Conservation (phyloP, 352 stramenopile genomes). For the Plasmopara halstedii region DNA sequence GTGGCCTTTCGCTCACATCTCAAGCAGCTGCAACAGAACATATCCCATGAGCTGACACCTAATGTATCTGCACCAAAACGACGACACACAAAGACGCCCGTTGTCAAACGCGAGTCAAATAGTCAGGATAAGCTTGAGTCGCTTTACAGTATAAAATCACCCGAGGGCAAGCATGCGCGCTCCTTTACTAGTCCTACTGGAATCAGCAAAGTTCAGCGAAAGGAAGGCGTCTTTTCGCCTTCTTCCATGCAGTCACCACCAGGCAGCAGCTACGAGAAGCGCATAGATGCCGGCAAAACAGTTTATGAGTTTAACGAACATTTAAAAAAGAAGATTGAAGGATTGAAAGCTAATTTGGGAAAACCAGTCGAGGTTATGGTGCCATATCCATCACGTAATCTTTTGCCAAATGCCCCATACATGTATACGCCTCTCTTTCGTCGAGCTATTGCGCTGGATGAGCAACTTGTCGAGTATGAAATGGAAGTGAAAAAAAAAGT, state of each 20-base stretch:
- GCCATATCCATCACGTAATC: slow-evolving; percentile 56
- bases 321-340: slow-evolving; percentile 45
- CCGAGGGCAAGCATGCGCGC: slow-evolving; percentile 55
- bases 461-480: slow-evolving; percentile 72
- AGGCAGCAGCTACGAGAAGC: slow-evolving; percentile 64
- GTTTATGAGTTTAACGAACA: slow-evolving; percentile 76
- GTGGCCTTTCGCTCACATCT: slow-evolving; percentile 66
- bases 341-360: slow-evolving; percentile 8
- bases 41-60: slow-evolving; percentile 20
- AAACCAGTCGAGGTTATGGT: slow-evolving; percentile 18
- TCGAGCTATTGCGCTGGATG: slow-evolving; percentile 63
- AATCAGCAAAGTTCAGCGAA: slow-evolving; percentile 60
- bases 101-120: slow-evolving; percentile 62
- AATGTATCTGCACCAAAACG: slow-evolving; percentile 31
- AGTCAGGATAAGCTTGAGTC: slow-evolving; percentile 52
- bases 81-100: slow-evolving; percentile 45
- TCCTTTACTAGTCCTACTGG: slow-evolving; percentile 52
- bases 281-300: slow-evolving; percentile 65
- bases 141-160: slow-evolving; percentile 69
- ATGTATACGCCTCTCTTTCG: slow-evolving; percentile 84
- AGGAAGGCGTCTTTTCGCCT: slow-evolving; percentile 64
- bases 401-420: slow-evolving; percentile 48
- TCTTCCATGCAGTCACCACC: slow-evolving; percentile 65
- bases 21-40: slow-evolving; percentile 46
- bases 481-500: slow-evolving; percentile 59